Percentiles rank a stretch among this genome's conserved stretches.
These are phyloP conservation scores for Salvia rosmarinus DNA, from an alignment of 257 asterid species.

Conservation along the genomic window DNA sequence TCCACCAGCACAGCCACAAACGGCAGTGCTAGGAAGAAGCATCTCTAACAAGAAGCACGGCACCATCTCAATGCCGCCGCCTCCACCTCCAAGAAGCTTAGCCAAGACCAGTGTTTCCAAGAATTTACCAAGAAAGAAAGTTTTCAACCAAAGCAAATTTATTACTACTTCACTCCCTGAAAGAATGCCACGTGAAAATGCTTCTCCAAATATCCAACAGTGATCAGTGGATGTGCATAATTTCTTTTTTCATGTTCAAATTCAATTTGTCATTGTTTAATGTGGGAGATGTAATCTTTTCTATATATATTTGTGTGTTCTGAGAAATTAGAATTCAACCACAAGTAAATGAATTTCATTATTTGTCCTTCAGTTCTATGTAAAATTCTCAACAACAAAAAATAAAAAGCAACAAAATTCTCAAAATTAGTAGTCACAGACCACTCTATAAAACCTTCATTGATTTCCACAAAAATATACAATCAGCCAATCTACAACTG, in stretches of 20 bases:
- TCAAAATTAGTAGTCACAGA: conserved; percentile 27
- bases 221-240: conserved; percentile 31
- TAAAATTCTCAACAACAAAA: not conserved
- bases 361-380: conserved; percentile 4
- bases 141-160: conserved; percentile 29
- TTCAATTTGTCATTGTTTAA: conserved; percentile 10
- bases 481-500: conserved; percentile 34
- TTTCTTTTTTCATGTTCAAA: conserved; percentile 19
- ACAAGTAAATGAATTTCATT: conserved; percentile 6
- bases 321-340: conserved; percentile 11
- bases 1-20: conserved; percentile 46
- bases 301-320: not conserved
- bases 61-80: conserved; percentile 56
- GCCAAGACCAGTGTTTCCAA: conserved; percentile 47
- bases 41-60: conserved; percentile 43
- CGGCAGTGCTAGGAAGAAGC: conserved; percentile 51
- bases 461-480: conserved; percentile 42
- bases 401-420: not conserved
- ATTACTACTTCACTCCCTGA: conserved; percentile 40
- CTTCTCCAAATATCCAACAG: conserved; percentile 62
- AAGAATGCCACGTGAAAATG: conserved; percentile 51
- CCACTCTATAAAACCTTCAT: conserved; percentile 22
- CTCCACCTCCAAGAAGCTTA: conserved; percentile 47
- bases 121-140: conserved; percentile 43
- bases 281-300: conserved; percentile 2